These are phyloP conservation scores for Cordyceps militaris DNA, from an alignment of 2,329 filamentous ascomycete species.

Conservation along the genomic window DNA sequence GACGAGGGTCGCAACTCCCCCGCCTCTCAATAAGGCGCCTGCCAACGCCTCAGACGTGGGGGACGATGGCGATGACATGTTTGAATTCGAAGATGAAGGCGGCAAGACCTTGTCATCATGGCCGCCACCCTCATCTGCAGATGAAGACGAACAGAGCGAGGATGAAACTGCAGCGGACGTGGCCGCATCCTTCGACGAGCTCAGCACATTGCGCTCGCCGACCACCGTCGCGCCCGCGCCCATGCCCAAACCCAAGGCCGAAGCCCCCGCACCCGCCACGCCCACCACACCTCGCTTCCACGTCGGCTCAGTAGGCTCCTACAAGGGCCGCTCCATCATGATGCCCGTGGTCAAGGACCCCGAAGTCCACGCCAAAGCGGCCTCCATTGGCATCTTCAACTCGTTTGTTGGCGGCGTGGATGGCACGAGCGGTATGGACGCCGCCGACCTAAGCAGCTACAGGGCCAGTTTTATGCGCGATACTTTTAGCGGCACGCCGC, in stretches of 20 bases:
- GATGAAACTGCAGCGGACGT: conserved; percentile 21
- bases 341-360: conserved; percentile 46
- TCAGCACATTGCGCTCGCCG: conserved; percentile 17
- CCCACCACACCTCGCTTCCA: conserved; percentile 28
- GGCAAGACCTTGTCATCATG: conserved; percentile 24
- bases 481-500: conserved; percentile 37
- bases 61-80: conserved; percentile 37
- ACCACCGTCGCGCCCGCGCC: conserved; percentile 38
- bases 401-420: conserved; percentile 48
- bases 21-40: conserved; percentile 14
- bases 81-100: conserved; percentile 37
- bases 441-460: conserved; percentile 37
- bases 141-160: conserved; percentile 26
- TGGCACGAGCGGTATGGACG: conserved; percentile 43
- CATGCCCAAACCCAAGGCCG: conserved; percentile 31
- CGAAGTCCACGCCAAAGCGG: conserved; percentile 41
- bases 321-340: conserved; percentile 45
- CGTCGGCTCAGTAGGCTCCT: conserved; percentile 43
- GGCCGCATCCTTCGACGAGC: neutral
- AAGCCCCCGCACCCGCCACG: conserved; percentile 20
- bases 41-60: conserved; percentile 15
- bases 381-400: conserved; percentile 40
- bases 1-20: conserved; percentile 25
- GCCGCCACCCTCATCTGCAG: conserved; percentile 2
- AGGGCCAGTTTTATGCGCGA: conserved; percentile 32